These are phyloP conservation scores for Entomortierella chlamydospora DNA, from an alignment of 192 early-diverging fungal genomes.

Conservation along the genomic window DNA sequence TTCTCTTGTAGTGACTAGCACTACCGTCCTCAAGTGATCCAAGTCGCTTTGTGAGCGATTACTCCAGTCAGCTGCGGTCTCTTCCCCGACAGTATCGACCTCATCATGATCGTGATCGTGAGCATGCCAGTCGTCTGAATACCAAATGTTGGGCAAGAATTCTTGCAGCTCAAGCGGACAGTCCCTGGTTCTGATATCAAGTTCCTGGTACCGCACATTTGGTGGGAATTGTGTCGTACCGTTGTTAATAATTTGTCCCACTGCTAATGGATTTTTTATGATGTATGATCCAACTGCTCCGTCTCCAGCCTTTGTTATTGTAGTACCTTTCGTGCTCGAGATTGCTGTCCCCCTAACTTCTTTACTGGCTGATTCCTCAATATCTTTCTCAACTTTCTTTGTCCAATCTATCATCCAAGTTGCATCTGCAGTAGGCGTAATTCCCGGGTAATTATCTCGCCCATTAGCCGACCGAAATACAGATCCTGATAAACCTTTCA, in stretches of 20 bases:
- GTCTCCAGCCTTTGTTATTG: background rate
- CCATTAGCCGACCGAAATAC: constrained; percentile 54
- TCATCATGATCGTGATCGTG: constrained; percentile 15
- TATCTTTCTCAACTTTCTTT: background rate
- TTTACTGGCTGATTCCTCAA: too few relatives aligned
- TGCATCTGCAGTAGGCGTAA: constrained; percentile 52
- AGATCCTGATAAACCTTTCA: constrained; percentile 52
- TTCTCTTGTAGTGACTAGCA: constrained; percentile 40
- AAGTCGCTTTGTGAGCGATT: constrained; percentile 6
- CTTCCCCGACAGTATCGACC: background rate
- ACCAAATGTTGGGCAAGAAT: constrained; percentile 60
- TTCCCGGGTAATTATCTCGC: constrained; percentile 61
- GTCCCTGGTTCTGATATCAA: constrained; percentile 38
- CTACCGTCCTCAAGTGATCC: constrained; percentile 42
- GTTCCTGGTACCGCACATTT: constrained; percentile 63
- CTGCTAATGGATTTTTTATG: constrained; percentile 54
- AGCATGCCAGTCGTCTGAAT: constrained; percentile 38
- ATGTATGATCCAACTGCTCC: background rate
- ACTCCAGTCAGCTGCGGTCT: constrained; percentile 6
- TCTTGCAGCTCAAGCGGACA: constrained; percentile 53
- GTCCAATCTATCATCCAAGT: constrained; percentile 53
- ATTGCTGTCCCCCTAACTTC: too few relatives aligned
- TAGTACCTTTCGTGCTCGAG: too few relatives aligned
- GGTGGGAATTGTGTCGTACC: constrained; percentile 29
- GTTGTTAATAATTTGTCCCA: constrained; percentile 63